Evolutionary conservation across 306 rosid species (phyloP), one percentile per base, ranked within the genome.

Genomic region (Prunus armeniaca): DNA sequence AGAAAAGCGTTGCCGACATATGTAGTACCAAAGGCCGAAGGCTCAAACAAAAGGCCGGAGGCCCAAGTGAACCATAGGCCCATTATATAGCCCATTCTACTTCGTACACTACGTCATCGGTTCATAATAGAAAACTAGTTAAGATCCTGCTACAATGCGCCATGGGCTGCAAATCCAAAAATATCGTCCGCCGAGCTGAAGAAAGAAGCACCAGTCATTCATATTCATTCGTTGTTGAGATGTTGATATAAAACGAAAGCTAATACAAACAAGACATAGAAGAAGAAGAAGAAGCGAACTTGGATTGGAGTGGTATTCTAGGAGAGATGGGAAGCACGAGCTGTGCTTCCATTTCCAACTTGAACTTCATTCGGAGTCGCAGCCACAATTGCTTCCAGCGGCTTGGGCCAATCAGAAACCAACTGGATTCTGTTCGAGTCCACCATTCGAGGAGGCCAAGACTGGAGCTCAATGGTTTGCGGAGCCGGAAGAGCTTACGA

Each of bases 251-350:
- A 9, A 17, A 46, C 38, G 15, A 41, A 22, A 4, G 72, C 56
- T 58, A 34, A 65, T 25, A 32, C 60, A 30, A 70, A 43, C 52
- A 12, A 50, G 14, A 69, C n/a, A 49, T 15, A 72, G 50, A 27
- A 64, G 67, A 73, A 60, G 71, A 49, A 68, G 38, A 8, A 75
- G 27, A 2, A 50, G 58, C 74, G 4, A 63, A 50, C 58, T 67
- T 38, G 22, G 22, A 46, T 67, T 38, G 20, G 32, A 47, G 22
- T 51, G 57, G 57, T 47, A 66, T 24, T 50, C 10, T n/a, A 46
- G 30, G 64, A 70, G 74, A 51, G 72, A 93, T 91, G 98, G 93
- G 91, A 55, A 82, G 87, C 87, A 71, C 83, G 27, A 75, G 82
- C 51, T 67, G 71, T 75, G 88, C 89, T 77, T 82, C 74, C 60